phyloP scores from a whole-genome alignment of 345 rosid genomes.

The Dipteronia sinensis region DNA sequence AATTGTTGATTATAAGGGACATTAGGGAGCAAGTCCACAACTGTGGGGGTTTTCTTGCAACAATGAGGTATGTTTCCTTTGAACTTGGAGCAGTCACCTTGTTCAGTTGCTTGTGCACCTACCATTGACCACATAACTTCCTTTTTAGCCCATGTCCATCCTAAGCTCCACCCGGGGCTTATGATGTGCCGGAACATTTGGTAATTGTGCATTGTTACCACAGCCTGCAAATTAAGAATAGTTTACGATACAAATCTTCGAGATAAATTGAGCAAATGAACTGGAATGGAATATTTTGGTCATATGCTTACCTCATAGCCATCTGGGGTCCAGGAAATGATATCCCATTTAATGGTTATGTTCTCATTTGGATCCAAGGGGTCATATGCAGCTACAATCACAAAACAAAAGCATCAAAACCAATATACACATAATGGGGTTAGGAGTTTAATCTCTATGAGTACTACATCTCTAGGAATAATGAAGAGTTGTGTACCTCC shows the following conservation, averaged over 20 bases:
- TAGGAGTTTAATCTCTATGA: not conserved
- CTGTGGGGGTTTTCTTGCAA: constrained; percentile 72
- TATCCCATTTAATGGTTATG: constrained; percentile 85
- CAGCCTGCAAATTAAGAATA: constrained; percentile 49
- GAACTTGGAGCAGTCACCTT: constrained; percentile 97
- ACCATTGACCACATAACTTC: constrained; percentile 82
- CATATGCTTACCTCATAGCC: constrained; percentile 70
- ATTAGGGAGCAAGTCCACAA: constrained; percentile 77
- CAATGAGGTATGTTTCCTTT: constrained; percentile 81
- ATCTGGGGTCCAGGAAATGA: constrained; percentile 84
- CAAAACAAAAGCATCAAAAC: constrained; percentile 13
- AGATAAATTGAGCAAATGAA: not conserved
- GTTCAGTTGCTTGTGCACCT: constrained; percentile 86
- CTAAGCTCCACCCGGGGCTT: constrained; percentile 81
- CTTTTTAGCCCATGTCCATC: constrained; percentile 94
- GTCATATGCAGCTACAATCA: constrained; percentile 78
- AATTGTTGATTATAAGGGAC: constrained; percentile 82
- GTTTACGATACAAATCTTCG: not conserved
- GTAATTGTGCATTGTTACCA: constrained; percentile 70
- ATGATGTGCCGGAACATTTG: constrained; percentile 76
- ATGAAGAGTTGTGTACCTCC: constrained; percentile 39
- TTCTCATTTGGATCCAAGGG: constrained; percentile 91
- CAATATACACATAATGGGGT: constrained; percentile 5
- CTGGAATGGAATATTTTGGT: not conserved
- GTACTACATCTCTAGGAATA: not conserved